Percentiles rank a stretch among this genome's conserved stretches.
These are phyloP conservation scores for Cyclotella kingstonii DNA, from an alignment of 108 stramenopile species.

Conservation along the genomic window DNA sequence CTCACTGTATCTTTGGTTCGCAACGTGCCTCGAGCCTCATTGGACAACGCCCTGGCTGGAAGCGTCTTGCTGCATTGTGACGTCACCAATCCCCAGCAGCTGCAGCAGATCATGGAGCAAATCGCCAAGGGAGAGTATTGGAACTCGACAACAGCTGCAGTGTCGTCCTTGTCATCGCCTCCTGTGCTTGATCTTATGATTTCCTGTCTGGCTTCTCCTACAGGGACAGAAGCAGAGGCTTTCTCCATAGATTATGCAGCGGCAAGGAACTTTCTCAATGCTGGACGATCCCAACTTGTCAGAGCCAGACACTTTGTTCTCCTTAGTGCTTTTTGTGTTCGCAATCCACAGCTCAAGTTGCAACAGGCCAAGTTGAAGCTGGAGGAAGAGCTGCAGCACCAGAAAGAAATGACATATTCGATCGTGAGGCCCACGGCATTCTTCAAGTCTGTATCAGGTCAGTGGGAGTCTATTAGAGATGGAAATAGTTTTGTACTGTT, in stretches of 20 bases:
- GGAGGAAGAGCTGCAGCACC: constrained; percentile 41
- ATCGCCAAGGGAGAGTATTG: constrained; percentile 20
- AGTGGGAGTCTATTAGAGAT: constrained; percentile 73
- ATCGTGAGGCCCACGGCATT: constrained; percentile 86
- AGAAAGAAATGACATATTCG: constrained; percentile 50
- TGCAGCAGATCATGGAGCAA: constrained; percentile 21
- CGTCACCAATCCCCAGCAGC: constrained; percentile 21
- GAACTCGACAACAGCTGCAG: not conserved
- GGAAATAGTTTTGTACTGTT: constrained; percentile 80
- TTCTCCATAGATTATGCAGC: constrained; percentile 79
- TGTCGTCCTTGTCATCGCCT: not conserved
- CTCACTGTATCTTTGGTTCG: constrained; percentile 53
- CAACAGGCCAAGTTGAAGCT: constrained; percentile 83
- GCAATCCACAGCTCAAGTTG: constrained; percentile 76
- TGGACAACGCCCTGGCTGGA: constrained; percentile 21
- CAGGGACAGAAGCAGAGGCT: constrained; percentile 69
- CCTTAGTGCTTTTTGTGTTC: constrained; percentile 77
- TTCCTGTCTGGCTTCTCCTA: constrained; percentile 79
- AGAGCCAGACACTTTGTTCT: constrained; percentile 69
- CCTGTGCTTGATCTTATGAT: constrained; percentile 36
- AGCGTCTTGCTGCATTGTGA: constrained; percentile 29
- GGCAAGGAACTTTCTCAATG: constrained; percentile 67
- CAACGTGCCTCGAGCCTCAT: constrained; percentile 12
- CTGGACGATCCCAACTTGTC: constrained; percentile 37
- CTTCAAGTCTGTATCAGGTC: constrained; percentile 83